Evolutionary conservation across 805 yeast species (phyloP).

Genomic region (Hanseniaspora guilliermondii): DNA sequence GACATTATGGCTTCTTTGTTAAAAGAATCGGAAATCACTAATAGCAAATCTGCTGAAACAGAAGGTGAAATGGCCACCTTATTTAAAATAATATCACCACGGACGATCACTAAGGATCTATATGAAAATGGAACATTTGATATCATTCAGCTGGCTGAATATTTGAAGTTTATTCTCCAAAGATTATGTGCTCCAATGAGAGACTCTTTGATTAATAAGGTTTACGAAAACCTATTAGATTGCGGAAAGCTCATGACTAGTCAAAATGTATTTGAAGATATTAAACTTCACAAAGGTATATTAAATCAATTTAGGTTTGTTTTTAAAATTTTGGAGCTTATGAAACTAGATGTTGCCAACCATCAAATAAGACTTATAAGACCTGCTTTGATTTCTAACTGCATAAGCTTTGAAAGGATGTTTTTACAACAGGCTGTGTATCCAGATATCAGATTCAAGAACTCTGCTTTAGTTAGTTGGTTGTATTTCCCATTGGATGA

Average conservation of each 20-base stretch:
- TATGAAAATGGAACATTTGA: slow-evolving; percentile 57
- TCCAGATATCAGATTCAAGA: slow-evolving; percentile 32
- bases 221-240: slow-evolving; percentile 46
- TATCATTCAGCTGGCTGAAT: slow-evolving; percentile 54
- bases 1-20: slow-evolving; percentile 27
- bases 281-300: slow-evolving; percentile 54
- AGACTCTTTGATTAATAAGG: slow-evolving; percentile 75
- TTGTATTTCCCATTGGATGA: slow-evolving; percentile 31
- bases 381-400: slow-evolving; percentile 74
- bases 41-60: not conserved
- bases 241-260: not conserved
- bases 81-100: not conserved
- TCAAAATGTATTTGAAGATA: slow-evolving; percentile 34
- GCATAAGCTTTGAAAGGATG: slow-evolving; percentile 79
- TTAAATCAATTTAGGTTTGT: slow-evolving; percentile 43
- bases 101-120: slow-evolving; percentile 47
- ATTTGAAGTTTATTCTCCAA: slow-evolving; percentile 70
- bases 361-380: slow-evolving; percentile 80
- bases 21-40: slow-evolving; percentile 8
- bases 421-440: slow-evolving; percentile 28
- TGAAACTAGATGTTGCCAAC: slow-evolving; percentile 90
- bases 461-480: slow-evolving; percentile 57
- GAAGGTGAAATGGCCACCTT: not conserved
- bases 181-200: slow-evolving; percentile 94
- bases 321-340: slow-evolving; percentile 77